Conservation (phyloP, 2,329 filamentous ascomycete species). For the Coniochaeta sp. region DNA sequence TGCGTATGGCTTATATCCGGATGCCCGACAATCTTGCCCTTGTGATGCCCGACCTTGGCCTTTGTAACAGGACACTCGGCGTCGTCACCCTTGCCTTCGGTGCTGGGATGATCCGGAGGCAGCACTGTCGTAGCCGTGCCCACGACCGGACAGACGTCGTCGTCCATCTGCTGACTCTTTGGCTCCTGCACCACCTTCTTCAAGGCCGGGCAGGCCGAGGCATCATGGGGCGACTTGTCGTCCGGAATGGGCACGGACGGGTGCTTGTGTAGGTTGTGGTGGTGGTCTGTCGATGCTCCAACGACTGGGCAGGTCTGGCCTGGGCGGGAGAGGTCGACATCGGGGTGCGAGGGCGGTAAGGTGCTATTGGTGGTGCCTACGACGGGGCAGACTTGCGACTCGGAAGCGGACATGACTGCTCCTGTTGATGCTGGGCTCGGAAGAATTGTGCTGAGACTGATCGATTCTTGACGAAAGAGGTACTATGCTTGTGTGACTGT, state of each 20-base stretch:
- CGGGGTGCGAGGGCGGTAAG: constrained; percentile 29
- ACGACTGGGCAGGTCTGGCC: constrained; percentile 33
- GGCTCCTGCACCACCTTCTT: constrained; percentile 24
- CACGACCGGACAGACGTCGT: constrained; percentile 32
- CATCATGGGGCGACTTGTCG: constrained; percentile 21
- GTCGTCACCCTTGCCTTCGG: constrained; percentile 20
- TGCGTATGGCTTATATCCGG: constrained; percentile 23
- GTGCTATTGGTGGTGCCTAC: constrained; percentile 30
- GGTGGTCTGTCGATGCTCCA: constrained; percentile 33
- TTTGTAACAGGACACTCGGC: constrained; percentile 33
- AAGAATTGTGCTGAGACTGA: background rate
- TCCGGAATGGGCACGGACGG: constrained; percentile 22
- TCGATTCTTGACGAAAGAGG: no score
- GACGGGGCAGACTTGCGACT: background rate
- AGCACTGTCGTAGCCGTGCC: constrained; percentile 33
- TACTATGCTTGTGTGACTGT: background rate
- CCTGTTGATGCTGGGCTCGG: no score
- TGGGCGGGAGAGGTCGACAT: constrained; percentile 30
- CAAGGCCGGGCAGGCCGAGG: constrained; percentile 29
- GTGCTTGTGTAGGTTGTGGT: constrained; percentile 30
- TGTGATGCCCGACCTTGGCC: constrained; percentile 32
- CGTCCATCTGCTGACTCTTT: constrained; percentile 31
- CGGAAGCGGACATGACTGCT: background rate
- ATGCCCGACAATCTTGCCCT: constrained; percentile 28
- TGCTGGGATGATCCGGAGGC: constrained; percentile 29